Base-by-base conservation (phyloP, 768 basidiomycete genomes). In the Trametes cingulata region DNA sequence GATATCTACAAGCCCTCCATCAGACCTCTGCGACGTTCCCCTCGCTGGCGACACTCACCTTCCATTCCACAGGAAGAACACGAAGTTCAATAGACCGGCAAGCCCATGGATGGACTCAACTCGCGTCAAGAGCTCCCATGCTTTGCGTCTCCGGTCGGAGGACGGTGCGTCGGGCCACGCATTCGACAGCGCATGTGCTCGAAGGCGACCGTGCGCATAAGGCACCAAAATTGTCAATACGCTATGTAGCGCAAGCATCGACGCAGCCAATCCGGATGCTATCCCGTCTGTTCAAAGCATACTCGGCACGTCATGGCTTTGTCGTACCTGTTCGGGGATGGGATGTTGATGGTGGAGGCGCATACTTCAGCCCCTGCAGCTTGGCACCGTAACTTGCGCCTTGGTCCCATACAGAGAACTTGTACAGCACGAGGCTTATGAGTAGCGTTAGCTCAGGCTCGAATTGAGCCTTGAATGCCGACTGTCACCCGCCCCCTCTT, bases 141-240 rank as follows among this genome's bases (percentile, higher is more conserved):
- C 79, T 70, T 82, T 85, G 35, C 89, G 83, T 40, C 90, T 80
- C 62, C 77, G 77, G 73, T 95, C 91, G 43, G 84, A 86, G 27
- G 87, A 85, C 2, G 95, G 95, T 3, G 90, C 84, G 71, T 97
- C 95, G 1, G 94, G 93, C 95, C 95, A 97, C 42, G 94, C 86
- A 62, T 78, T 78, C 1, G 92, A 92, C 20, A 97, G 77, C 0
- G 93, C 93, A 71, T 90, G 80, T 2, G 80, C 69, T 37, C 91
- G 84, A 48, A 95, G 67, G 49, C 91, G 89, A 40, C 80, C 81
- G 69, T 93, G 86, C 6, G 94, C 58, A 69, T 97, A 97, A 1
- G 92, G 91, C 1, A 89, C 68, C 40, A 94, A 64, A 36, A 94
- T 79, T 0, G 92, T 92, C 51, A 95, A 73, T 9, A 81, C 64